Conservation (phyloP, 345 rosid genomes). For the Passiflora organensis region DNA sequence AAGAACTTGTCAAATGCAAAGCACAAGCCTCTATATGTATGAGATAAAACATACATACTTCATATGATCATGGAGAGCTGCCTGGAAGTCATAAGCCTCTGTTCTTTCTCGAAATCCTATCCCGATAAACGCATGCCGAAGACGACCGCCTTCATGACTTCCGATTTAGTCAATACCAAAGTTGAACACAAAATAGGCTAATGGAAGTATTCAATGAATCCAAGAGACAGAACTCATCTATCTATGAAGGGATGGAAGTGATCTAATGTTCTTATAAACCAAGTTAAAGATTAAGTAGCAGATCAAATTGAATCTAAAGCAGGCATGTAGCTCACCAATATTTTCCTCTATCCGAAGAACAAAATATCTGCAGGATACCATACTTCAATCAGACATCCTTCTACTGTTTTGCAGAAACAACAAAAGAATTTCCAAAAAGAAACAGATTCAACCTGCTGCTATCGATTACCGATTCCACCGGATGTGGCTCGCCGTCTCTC, state of each 20-base stretch:
- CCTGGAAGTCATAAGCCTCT: conserved; percentile 97
- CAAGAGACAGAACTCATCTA: too few species aligned
- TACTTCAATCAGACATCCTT: conserved; percentile 12
- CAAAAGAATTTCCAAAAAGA: conserved; percentile 15
- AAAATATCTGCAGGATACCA: conserved; percentile 79
- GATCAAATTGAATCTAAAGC: too few species aligned
- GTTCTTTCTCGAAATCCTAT: conserved; percentile 97
- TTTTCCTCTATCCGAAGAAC: conserved; percentile 96
- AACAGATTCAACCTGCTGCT: conserved; percentile 87
- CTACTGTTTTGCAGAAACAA: background rate
- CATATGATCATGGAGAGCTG: conserved; percentile 94
- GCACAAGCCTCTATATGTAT: too few species aligned
- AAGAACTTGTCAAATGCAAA: too few species aligned
- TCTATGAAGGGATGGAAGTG: too few species aligned
- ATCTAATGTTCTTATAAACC: too few species aligned
- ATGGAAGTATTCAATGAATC: too few species aligned
- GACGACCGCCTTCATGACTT: conserved; percentile 72
- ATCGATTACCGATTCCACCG: conserved; percentile 95
- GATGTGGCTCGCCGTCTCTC: conserved; percentile 87
- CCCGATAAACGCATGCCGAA: conserved; percentile 93
- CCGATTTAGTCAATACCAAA: conserved; percentile 9
- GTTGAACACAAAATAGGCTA: background rate
- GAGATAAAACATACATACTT: conserved; percentile 43
- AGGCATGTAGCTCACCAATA: conserved; percentile 58
- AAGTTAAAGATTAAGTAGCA: too few species aligned